Evolutionary conservation across 805 yeast species (phyloP).

Genomic region (Aciculoconidium aculeatum): DNA sequence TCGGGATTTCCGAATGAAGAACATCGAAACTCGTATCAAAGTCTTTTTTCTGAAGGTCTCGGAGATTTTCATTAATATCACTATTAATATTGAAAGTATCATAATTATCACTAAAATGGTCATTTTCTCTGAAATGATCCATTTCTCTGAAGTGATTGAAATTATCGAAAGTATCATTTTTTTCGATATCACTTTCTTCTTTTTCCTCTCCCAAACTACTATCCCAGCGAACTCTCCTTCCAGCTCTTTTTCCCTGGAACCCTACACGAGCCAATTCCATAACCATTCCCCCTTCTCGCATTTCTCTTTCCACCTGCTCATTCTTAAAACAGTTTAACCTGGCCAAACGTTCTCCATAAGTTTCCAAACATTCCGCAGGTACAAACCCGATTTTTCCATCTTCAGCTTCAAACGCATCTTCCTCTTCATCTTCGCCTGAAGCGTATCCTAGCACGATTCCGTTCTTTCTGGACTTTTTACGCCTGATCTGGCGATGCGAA

Average conservation of each 20-base stretch:
- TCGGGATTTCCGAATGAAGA: constrained; percentile 15
- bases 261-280: too few species aligned
- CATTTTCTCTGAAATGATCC: constrained; percentile 15
- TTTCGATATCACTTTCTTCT: constrained; percentile 7
- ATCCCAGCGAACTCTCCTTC: too few species aligned
- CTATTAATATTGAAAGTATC: too few species aligned
- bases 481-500: constrained; percentile 9
- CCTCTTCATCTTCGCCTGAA: constrained; percentile 10
- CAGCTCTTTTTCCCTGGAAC: too few species aligned
- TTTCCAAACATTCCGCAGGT: constrained; percentile 93
- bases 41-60: constrained; percentile 11
- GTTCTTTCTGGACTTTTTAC: constrained; percentile 7
- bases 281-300: too few species aligned
- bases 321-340: constrained; percentile 88
- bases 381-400: constrained; percentile 85
- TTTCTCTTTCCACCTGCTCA: constrained; percentile 53
- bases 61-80: constrained; percentile 9
- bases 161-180: too few species aligned
- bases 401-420: constrained; percentile 30
- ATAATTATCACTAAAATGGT: too few species aligned
- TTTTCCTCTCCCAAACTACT: constrained; percentile 15
- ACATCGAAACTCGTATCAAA: constrained; percentile 17
- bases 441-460: constrained; percentile 6
- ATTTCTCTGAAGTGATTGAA: too few species aligned
- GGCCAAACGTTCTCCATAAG: constrained; percentile 86